These are phyloP conservation scores for Cladobotryum protrusum DNA, from an alignment of 2,329 filamentous ascomycete genomes.

Conservation along the genomic window DNA sequence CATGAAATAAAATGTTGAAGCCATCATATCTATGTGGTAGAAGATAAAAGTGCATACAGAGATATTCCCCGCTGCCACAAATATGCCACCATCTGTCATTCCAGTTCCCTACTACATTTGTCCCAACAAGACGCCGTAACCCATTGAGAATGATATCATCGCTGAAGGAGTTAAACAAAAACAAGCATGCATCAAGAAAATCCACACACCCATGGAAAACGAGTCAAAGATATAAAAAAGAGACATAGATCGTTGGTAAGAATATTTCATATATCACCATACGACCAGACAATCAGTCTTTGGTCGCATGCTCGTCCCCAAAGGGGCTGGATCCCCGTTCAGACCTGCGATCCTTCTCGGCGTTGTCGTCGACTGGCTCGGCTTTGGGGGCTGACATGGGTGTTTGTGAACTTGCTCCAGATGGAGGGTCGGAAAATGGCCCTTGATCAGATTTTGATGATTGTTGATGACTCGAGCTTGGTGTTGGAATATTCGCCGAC, in stretches of 20 bases:
- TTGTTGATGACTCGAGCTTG: constrained; percentile 34
- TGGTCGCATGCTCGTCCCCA: constrained; percentile 52
- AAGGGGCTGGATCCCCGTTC: constrained; percentile 44
- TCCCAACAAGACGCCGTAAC: constrained; percentile 23
- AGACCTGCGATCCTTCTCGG: constrained; percentile 18
- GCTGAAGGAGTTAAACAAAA: constrained; percentile 15
- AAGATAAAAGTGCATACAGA: constrained; percentile 15
- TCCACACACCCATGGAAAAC: constrained; percentile 21
- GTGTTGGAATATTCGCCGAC: constrained; percentile 1
- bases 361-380: constrained; percentile 16
- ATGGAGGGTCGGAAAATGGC: constrained; percentile 53
- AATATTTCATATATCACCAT: too few relatives aligned
- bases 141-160: constrained; percentile 17
- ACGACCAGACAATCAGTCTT: constrained; percentile 30
- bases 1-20: neutral
- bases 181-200: constrained; percentile 5
- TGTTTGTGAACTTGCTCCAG: constrained; percentile 18
- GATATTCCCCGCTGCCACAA: constrained; percentile 17
- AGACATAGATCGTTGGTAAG: constrained; percentile 1
- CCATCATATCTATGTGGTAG: constrained; percentile 22
- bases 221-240: constrained; percentile 5
- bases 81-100: constrained; percentile 23
- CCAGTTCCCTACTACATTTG: constrained; percentile 21
- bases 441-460: constrained; percentile 47
- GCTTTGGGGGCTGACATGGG: neutral